Evolutionary conservation across 2,329 filamentous ascomycete genomes (phyloP).

Genomic region (Aspergillus nomiae): DNA sequence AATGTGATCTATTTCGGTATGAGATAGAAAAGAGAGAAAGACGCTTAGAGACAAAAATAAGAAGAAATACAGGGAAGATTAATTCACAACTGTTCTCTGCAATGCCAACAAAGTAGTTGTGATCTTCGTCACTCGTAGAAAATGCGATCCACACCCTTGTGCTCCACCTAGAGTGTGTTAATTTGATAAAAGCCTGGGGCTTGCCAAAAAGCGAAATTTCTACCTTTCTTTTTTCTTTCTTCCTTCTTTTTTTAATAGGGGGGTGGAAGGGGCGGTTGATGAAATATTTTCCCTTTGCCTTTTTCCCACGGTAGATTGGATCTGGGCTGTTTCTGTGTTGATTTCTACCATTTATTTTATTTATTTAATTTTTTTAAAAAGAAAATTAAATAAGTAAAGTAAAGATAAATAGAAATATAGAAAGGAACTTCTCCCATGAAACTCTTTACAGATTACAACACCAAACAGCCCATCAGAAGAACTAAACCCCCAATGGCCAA

Average conservation of each 20-base stretch:
- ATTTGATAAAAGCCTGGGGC: slow-evolving; percentile 24
- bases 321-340: background rate
- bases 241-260: background rate
- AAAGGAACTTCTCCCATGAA: background rate
- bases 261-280: background rate
- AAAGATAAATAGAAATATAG: no score
- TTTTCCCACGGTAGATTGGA: background rate
- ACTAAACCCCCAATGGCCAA: slow-evolving; percentile 36
- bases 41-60: background rate
- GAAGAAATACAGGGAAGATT: background rate
- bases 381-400: no score
- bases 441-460: background rate
- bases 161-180: slow-evolving; percentile 27
- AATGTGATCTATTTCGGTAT: background rate
- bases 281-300: background rate
- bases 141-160: slow-evolving; percentile 25
- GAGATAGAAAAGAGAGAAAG: background rate
- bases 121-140: slow-evolving; percentile 15
- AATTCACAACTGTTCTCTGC: background rate
- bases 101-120: slow-evolving; percentile 4
- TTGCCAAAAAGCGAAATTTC: slow-evolving; percentile 19
- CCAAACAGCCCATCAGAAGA: slow-evolving; percentile 4
- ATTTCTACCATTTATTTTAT: background rate
- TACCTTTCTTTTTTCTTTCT: slow-evolving; percentile 14
- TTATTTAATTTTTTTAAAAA: background rate